A percentile compares a stretch with the other conserved stretches of the same genome.
Conservation (phyloP, 257 asterid genomes). For the Agastache rugosa region DNA sequence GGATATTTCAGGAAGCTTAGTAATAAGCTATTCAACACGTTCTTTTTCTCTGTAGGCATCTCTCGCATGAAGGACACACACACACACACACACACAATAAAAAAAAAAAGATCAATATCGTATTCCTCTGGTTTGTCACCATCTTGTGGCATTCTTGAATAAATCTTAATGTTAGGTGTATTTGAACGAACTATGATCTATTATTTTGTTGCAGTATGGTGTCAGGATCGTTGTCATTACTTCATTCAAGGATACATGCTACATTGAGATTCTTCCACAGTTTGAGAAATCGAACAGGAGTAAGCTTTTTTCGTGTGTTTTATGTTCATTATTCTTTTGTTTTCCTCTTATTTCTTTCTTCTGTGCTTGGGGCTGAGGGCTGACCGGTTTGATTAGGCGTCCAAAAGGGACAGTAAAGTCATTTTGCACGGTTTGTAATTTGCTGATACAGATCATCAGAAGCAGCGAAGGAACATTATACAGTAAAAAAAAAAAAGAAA, state of each 20-base stretch:
- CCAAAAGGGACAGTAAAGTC: not conserved
- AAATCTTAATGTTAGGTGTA: not conserved
- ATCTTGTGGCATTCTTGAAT: conserved; percentile 18
- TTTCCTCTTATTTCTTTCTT: not conserved
- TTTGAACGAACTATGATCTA: not conserved
- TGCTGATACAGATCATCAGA: not conserved
- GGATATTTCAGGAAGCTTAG: not conserved
- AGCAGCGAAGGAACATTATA: not conserved
- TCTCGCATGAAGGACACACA: not conserved
- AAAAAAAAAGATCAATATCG: not conserved
- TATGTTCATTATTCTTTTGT: conserved; percentile 11
- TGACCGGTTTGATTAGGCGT: not conserved
- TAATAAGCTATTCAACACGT: not conserved
- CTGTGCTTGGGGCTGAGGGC: not conserved
- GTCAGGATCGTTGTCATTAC: conserved; percentile 82
- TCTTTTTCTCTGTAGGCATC: not conserved
- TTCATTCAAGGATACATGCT: conserved; percentile 93
- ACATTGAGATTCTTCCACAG: conserved; percentile 86
- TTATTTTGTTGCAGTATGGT: conserved; percentile 65
- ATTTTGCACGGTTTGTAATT: not conserved
- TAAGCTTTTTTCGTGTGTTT: conserved; percentile 38
- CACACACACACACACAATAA: not conserved
- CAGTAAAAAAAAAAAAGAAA: not conserved
- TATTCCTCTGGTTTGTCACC: not conserved
- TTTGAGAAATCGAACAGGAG: conserved; percentile 74